Evolutionary conservation across 352 stramenopile genomes (phyloP).

Genomic region (Pseudoperonospora humuli): DNA sequence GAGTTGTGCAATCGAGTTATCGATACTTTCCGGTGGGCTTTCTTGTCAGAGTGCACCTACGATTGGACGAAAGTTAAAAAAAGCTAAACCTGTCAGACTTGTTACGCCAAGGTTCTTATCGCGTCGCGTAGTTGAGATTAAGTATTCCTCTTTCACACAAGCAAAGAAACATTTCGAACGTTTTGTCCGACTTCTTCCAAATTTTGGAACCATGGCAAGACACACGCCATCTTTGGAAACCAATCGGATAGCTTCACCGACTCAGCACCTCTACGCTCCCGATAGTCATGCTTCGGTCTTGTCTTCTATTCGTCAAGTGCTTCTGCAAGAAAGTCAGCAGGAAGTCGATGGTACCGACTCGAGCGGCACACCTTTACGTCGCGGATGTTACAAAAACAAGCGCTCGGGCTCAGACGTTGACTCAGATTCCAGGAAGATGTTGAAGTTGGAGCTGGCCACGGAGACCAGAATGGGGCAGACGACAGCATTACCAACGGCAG

Average conservation of each 20-base stretch:
- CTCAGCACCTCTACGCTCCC: not conserved
- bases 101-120: too few species aligned
- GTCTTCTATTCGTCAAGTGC: constrained; percentile 7
- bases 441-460: constrained; percentile 51
- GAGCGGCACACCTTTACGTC: constrained; percentile 24
- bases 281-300: constrained; percentile 8
- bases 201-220: constrained; percentile 19
- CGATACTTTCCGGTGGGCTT: too few species aligned
- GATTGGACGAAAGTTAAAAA: too few species aligned
- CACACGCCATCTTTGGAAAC: not conserved
- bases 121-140: too few species aligned
- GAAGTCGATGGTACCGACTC: constrained; percentile 22
- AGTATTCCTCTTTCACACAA: too few species aligned
- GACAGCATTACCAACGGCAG: constrained; percentile 26
- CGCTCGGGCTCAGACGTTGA: constrained; percentile 20
- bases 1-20: too few species aligned
- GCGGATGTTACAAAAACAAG: constrained; percentile 31
- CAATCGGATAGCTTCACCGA: not conserved
- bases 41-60: too few species aligned
- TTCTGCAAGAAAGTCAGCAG: constrained; percentile 16
- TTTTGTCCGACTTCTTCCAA: too few species aligned
- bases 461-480: constrained; percentile 39
- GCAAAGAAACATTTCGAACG: too few species aligned
- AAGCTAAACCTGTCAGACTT: too few species aligned
- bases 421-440: constrained; percentile 34